These are phyloP conservation scores for Aphanomyces stellatus DNA, from an alignment of 352 stramenopile genomes.

Conservation along the genomic window DNA sequence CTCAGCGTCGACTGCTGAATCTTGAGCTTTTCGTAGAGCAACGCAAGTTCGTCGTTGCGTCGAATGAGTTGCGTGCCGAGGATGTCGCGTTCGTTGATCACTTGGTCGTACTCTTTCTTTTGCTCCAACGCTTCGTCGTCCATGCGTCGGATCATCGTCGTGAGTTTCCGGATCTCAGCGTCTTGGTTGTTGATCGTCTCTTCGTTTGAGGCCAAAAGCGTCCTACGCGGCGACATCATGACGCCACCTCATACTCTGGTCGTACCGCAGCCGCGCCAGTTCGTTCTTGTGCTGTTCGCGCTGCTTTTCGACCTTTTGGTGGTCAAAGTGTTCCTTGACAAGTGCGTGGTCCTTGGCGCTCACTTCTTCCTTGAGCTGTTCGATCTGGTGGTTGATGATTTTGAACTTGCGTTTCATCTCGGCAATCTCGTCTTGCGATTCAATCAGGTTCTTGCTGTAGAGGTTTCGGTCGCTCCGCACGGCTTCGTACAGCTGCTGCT, in stretches of 20 bases:
- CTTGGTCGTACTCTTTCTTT: conserved; percentile 93
- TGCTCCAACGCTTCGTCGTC: conserved; percentile 91
- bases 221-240: conserved; percentile 14
- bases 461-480: conserved; percentile 92
- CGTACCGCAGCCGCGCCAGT: conserved; percentile 75
- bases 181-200: conserved; percentile 93
- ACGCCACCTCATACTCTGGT: neutral
- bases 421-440: conserved; percentile 92
- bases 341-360: conserved; percentile 91
- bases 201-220: conserved; percentile 81
- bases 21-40: conserved; percentile 97
- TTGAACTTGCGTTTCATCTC: conserved; percentile 97
- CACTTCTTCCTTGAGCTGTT: conserved; percentile 95
- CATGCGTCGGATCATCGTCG: conserved; percentile 87
- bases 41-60: conserved; percentile 93
- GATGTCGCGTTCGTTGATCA: conserved; percentile 96
- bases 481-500: conserved; percentile 94
- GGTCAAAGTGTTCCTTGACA: conserved; percentile 94
- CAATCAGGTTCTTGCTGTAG: conserved; percentile 94
- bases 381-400: conserved; percentile 93
- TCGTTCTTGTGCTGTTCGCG: conserved; percentile 92
- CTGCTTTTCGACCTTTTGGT: conserved; percentile 93
- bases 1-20: conserved; percentile 92
- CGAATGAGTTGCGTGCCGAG: conserved; percentile 94
- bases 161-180: conserved; percentile 89